phyloP scores from a whole-genome alignment of 2,329 filamentous ascomycete species.

The Trichoderma pleuroti region DNA sequence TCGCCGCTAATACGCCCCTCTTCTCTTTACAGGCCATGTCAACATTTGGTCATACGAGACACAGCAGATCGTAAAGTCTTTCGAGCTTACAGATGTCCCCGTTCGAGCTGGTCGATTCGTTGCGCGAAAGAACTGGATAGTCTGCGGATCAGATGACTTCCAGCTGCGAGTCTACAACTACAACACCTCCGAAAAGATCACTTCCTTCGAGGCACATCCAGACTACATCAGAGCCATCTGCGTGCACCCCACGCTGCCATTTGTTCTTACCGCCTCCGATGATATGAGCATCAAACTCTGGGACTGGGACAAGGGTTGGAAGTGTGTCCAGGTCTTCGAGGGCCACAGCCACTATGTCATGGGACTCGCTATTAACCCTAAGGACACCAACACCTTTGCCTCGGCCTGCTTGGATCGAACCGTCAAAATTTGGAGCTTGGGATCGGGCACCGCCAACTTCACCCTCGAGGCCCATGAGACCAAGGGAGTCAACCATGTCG shows the following conservation, averaged over 20 bases:
- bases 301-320: constrained; percentile 99
- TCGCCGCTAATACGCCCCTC: background rate
- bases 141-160: constrained; percentile 93
- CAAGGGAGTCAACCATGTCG: constrained; percentile 97
- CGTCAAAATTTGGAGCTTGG: constrained; percentile 96
- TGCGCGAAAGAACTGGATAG: constrained; percentile 98
- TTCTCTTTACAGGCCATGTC: constrained; percentile 69
- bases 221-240: constrained; percentile 98
- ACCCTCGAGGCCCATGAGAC: constrained; percentile 95
- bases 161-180: constrained; percentile 91
- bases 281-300: constrained; percentile 98
- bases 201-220: constrained; percentile 92
- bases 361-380: constrained; percentile 95
- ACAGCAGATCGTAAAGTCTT: constrained; percentile 95
- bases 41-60: constrained; percentile 99
- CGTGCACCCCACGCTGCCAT: constrained; percentile 92
- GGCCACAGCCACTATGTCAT: constrained; percentile 96
- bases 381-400: constrained; percentile 88
- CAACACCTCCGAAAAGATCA: constrained; percentile 98
- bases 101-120: constrained; percentile 96
- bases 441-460: constrained; percentile 90
- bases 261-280: constrained; percentile 93
- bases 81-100: constrained; percentile 97
- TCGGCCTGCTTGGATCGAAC: constrained; percentile 95
- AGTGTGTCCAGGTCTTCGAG: constrained; percentile 94